These are phyloP conservation scores for Lumnitzera racemosa DNA, from an alignment of 345 rosid genomes.

Conservation along the genomic window DNA sequence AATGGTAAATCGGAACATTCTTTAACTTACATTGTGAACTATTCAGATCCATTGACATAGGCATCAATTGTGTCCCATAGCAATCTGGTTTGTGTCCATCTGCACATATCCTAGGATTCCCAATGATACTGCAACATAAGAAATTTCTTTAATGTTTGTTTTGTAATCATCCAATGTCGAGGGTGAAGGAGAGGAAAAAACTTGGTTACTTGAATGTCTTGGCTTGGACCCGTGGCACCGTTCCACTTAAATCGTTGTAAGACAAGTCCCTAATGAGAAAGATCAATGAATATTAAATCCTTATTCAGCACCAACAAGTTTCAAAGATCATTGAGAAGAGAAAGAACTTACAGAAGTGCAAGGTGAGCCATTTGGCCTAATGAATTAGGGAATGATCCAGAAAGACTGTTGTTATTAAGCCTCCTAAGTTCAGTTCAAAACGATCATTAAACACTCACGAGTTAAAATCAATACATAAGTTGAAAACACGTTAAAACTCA, in stretches of 20 bases:
- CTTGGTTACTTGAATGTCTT: conserved; percentile 62
- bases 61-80: conserved; percentile 60
- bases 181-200: neutral
- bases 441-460: neutral
- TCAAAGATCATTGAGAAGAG: neutral
- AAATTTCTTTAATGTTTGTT: neutral
- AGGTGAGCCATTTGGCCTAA: conserved; percentile 69
- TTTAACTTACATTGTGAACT: conserved; percentile 39
- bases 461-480: conserved; percentile 4
- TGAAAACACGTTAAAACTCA: conserved; percentile 21
- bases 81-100: conserved; percentile 81
- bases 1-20: neutral
- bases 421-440: conserved; percentile 31
- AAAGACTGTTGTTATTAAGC: conserved; percentile 77
- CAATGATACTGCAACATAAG: conserved; percentile 50
- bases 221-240: conserved; percentile 65
- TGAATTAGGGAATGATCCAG: conserved; percentile 52
- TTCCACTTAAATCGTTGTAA: conserved; percentile 73
- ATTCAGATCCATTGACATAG: conserved; percentile 90
- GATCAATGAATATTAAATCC: conserved; percentile 5
- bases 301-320: neutral
- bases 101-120: conserved; percentile 70
- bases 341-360: conserved; percentile 53
- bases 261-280: conserved; percentile 59
- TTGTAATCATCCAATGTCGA: neutral